phyloP scores from a whole-genome alignment of 2,329 filamentous ascomycete species.

The Capronia americana region DNA sequence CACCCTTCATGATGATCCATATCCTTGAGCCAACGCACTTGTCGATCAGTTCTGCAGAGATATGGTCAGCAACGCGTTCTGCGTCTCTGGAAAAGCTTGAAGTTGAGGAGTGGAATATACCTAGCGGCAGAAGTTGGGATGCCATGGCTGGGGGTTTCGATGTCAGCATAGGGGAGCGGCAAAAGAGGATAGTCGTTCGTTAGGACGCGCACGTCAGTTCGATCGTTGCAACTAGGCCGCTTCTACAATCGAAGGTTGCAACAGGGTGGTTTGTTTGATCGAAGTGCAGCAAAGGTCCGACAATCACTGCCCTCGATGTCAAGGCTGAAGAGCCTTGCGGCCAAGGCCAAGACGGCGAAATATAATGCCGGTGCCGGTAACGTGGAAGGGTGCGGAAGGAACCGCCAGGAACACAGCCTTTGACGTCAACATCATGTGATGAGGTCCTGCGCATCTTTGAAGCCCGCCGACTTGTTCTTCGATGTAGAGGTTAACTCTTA shows the following conservation, averaged over 20 bases:
- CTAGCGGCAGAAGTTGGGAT: constrained; percentile 75
- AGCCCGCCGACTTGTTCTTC: not conserved
- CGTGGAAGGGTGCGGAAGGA: constrained; percentile 9
- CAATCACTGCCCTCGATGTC: not conserved
- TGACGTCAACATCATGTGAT: constrained; percentile 20
- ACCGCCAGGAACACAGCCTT: constrained; percentile 9
- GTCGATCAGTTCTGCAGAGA: constrained; percentile 86
- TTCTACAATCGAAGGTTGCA: not conserved
- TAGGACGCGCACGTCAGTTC: not conserved
- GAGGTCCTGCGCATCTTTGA: not conserved
- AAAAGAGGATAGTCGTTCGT: not conserved
- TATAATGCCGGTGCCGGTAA: not conserved
- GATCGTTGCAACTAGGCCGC: not conserved
- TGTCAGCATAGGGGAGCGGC: not conserved
- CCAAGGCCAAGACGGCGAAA: not conserved
- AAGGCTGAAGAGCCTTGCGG: constrained; percentile 11
- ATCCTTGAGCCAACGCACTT: constrained; percentile 98
- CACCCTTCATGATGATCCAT: constrained; percentile 99
- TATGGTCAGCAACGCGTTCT: not conserved
- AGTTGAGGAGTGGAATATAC: constrained; percentile 50
- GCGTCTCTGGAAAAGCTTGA: not conserved
- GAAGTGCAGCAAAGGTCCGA: not conserved
- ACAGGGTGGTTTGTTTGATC: not conserved
- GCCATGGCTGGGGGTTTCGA: constrained; percentile 59
- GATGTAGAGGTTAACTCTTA: not conserved